Evolutionary conservation across 139 green algal genomes (phyloP).

Genomic region (Axilococcus clingmanii): DNA sequence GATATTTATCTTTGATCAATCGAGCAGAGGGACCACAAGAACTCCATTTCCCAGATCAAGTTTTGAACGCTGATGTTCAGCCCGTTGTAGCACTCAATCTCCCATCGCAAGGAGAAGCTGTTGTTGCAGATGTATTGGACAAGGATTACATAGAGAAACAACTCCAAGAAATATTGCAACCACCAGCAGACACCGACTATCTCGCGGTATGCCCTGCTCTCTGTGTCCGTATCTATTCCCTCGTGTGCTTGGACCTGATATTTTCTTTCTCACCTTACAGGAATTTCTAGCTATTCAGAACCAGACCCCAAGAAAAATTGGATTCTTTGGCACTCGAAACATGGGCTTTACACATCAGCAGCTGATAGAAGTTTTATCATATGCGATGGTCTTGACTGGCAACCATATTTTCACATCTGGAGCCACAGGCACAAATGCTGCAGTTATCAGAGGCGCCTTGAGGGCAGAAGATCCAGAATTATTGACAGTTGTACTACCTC

Average conservation of each 20-base stretch:
- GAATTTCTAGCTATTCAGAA: constrained; percentile 95
- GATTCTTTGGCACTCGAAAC: constrained; percentile 97
- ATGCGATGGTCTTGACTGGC: constrained; percentile 91
- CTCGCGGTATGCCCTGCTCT: constrained; percentile 26
- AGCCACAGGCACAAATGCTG: constrained; percentile 93
- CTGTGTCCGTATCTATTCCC: not conserved
- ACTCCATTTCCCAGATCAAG: too few species aligned
- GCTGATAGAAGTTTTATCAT: constrained; percentile 94
- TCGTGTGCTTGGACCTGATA: not conserved
- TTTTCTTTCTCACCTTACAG: constrained; percentile 36
- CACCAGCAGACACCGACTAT: constrained; percentile 47
- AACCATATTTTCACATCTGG: constrained; percentile 98
- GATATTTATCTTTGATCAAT: too few species aligned
- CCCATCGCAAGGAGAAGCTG: constrained; percentile 20
- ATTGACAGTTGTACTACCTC: constrained; percentile 92
- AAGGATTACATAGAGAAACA: constrained; percentile 18
- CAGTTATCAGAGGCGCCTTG: constrained; percentile 92
- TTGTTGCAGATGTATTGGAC: constrained; percentile 17
- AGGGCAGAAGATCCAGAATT: constrained; percentile 84
- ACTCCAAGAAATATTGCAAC: constrained; percentile 37
- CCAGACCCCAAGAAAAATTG: constrained; percentile 80
- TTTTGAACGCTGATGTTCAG: not conserved
- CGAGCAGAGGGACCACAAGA: too few species aligned
- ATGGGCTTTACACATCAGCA: constrained; percentile 98
- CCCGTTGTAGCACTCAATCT: constrained; percentile 5